These are phyloP conservation scores for Hypoxylon lienhwacheense DNA, from an alignment of 495 filamentous ascomycete genomes.

Conservation along the genomic window DNA sequence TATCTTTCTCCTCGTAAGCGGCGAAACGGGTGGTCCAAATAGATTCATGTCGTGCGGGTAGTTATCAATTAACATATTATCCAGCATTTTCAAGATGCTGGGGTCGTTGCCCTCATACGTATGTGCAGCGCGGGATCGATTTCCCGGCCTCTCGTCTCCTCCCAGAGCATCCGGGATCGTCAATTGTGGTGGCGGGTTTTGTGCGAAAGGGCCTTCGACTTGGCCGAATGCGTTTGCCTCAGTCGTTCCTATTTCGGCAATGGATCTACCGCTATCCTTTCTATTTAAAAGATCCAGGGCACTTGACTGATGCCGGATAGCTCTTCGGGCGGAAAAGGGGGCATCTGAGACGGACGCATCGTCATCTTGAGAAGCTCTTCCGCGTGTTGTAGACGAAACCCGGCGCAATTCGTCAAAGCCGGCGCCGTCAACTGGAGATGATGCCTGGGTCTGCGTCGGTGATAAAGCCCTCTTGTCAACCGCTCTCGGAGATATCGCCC, in stretches of 20 bases:
- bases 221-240: conserved; percentile 81
- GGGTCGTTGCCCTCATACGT: conserved; percentile 90
- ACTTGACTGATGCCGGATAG: conserved; percentile 66
- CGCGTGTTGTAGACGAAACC: conserved; percentile 35
- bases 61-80: conserved; percentile 86
- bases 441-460: conserved; percentile 28
- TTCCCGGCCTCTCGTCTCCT: conserved; percentile 39
- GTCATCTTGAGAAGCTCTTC: conserved; percentile 36
- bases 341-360: conserved; percentile 45
- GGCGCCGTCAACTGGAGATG: conserved; percentile 25
- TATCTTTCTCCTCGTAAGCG: conserved; percentile 62
- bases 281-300: conserved; percentile 81
- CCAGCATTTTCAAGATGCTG: conserved; percentile 78
- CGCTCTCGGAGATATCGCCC: conserved; percentile 45
- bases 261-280: conserved; percentile 75
- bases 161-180: conserved; percentile 35
- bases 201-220: conserved; percentile 69
- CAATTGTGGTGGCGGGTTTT: conserved; percentile 36
- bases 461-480: conserved; percentile 38
- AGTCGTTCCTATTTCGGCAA: conserved; percentile 80
- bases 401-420: conserved; percentile 38
- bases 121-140: conserved; percentile 54
- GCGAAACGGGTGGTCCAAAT: conserved; percentile 80
- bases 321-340: conserved; percentile 44
- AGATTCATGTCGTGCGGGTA: conserved; percentile 79